Evolutionary conservation across 2,329 filamentous ascomycete genomes (phyloP), one percentile per base, ranked within the genome.

Genomic region (Dactylonectria estremocensis): DNA sequence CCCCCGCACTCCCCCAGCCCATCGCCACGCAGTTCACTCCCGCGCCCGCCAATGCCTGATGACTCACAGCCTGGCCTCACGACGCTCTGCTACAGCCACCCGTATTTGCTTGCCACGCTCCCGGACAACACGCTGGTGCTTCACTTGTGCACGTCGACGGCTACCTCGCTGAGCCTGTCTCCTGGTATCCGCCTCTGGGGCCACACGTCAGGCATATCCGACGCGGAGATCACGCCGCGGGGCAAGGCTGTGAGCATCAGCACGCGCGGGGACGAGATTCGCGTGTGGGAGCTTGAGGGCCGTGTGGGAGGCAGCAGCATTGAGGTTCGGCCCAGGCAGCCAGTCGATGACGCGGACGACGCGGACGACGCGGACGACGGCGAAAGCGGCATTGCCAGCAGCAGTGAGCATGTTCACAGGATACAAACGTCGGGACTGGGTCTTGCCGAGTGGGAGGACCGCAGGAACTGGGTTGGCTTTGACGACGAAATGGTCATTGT

Each of bases 401-500:
- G 43, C 55, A 49, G n/a, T 53, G 28, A 18, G 48, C 24, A 28
- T 10, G 24, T 55, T 48, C 33, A 56, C 49, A 57, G 50, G 49
- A 54, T 49, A 14, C 54, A 49, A 52, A 35, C 60, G 11, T 45
- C 46, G 35, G 67, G 40, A 48, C 31, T 65, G 33, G 52, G 60
- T 4, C 49, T 67, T n/a, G 61, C 74, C 33, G 75, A 78, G 45
- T 83, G 82, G 78, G 83, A 87, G 40, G 85, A 86, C 65, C 79
- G 81, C 55, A 82, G 85, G 66, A 88, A 88, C 58, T 95, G 92
- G 89, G 90, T 97, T 9, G 94, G 93, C 0, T 97, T 97, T 75
- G 94, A 97, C 76, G 94, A 97, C 49, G 93, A 97, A 80, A 94
- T 94, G 82, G 93, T 97, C n/a, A 91, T 97, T 68, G 90, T 97